Evolutionary conservation across 176 grass and related monocot species (phyloP), one percentile per base, ranked within the genome.

Genomic region (Carex parvula): DNA sequence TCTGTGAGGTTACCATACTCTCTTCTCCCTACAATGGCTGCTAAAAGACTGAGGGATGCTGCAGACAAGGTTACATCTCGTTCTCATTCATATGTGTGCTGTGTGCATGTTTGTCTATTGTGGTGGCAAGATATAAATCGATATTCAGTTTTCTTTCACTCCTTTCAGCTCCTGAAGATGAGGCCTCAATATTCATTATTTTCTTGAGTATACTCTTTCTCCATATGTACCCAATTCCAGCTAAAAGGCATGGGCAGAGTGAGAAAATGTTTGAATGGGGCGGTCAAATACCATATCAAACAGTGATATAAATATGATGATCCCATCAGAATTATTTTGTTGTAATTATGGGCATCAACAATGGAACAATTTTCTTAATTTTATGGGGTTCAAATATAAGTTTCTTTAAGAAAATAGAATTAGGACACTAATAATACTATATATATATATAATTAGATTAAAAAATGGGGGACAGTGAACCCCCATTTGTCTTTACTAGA

Each of bases 1-100:
- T 98, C 91, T 82, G 93, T 98, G 84, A 88, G 89, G 88, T 81
- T 98, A 33, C 86, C 96, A 70, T 91, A 95, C 83, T 90, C 87
- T 81, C 90, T 98, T 89, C 83, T 98, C 71, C 96, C 93, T 83
- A 83, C 50, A 79, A 95, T 93, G 93, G 86, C 93, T 42, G 66
- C 93, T 81, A 89, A 48, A 89, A 99, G 89, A 92, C 73, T 93
- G 52, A 93, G 91, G 80, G 87, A 89, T 88, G 91, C 81, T 64
- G 88, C 91, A 50, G 67, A 88, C 80, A 86, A 89, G 91, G 96
- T 99, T 91, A 72, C 42, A 33, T 32, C 71, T 88, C 79, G 67
- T 26, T 64, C 84, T 81, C 66, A 55, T 84, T 83, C 32, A 3
- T 46, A 6, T 81, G 1, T 81, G 20, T 61, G 48, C 64, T 50